A percentile compares a stretch with the other conserved stretches of the same genome.
Conservation (phyloP, 345 rosid species). For the Gossypium anomalum region DNA sequence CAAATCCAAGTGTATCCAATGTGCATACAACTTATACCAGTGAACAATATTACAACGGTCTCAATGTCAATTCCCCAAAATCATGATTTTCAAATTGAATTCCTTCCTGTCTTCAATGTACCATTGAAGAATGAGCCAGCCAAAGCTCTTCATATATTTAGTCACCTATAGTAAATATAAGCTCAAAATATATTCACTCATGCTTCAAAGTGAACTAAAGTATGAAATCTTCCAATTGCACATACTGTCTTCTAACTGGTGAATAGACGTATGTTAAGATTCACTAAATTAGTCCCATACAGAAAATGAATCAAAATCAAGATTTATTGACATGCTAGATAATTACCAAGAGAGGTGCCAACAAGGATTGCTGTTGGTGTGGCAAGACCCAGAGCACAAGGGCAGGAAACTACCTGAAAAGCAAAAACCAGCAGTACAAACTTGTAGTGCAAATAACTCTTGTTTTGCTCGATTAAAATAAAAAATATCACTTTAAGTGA, state of each 20-base stretch:
- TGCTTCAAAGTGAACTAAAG: neutral
- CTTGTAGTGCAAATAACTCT: neutral
- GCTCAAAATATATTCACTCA: neutral
- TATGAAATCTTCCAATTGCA: neutral
- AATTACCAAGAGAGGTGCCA: slow-evolving; percentile 92
- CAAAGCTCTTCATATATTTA: neutral
- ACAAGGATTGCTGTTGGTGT: slow-evolving; percentile 96
- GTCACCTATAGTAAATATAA: neutral
- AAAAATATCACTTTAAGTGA: neutral
- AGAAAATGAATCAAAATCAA: slow-evolving; percentile 1
- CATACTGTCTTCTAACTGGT: neutral
- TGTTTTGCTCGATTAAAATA: neutral
- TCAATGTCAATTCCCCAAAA: neutral
- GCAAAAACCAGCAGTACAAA: slow-evolving; percentile 12
- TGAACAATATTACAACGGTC: neutral
- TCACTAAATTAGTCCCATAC: neutral
- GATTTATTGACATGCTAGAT: slow-evolving; percentile 20
- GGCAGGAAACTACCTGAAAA: slow-evolving; percentile 92
- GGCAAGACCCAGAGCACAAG: slow-evolving; percentile 96
- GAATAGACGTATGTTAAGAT: neutral
- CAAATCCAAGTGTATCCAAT: slow-evolving; percentile 2
- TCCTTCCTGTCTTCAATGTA: neutral
- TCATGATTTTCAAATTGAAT: neutral
- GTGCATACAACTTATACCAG: neutral
- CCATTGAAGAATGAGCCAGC: neutral